Evolutionary conservation across 1,139 yeast species (phyloP).

Genomic region (Hyphopichia burtonii): DNA sequence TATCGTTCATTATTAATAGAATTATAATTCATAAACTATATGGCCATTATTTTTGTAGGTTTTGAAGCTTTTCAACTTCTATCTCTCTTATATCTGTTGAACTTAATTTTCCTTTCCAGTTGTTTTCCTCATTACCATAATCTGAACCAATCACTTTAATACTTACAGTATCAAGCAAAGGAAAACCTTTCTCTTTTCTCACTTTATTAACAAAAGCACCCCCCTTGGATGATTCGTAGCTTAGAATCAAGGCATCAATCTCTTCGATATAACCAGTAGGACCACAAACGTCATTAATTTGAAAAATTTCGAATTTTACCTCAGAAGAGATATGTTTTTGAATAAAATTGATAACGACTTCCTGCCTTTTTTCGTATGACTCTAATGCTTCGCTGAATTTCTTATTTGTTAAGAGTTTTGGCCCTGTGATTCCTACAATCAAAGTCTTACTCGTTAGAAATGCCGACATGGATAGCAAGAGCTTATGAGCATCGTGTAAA

Average conservation of each 20-base stretch:
- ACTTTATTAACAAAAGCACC: conserved; percentile 68
- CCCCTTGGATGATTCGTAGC: conserved; percentile 77
- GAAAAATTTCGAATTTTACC: conserved; percentile 39
- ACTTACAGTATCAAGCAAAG: conserved; percentile 51
- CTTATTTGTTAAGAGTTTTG: conserved; percentile 70
- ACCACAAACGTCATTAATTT: conserved; percentile 86
- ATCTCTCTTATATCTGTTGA: conserved; percentile 58
- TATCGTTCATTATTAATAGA: background rate
- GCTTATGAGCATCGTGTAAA: conserved; percentile 92
- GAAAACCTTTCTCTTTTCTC: conserved; percentile 58
- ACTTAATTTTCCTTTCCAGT: conserved; percentile 74
- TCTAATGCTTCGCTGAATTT: conserved; percentile 69
- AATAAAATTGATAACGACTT: conserved; percentile 49
- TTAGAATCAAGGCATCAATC: conserved; percentile 77
- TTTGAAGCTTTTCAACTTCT: background rate
- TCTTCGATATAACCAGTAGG: conserved; percentile 82
- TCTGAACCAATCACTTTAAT: conserved; percentile 71
- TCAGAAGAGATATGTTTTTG: conserved; percentile 38
- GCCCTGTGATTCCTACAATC: conserved; percentile 84
- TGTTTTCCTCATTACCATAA: conserved; percentile 40
- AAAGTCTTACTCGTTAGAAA: conserved; percentile 55
- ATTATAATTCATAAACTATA: background rate
- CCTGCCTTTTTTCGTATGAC: conserved; percentile 51
- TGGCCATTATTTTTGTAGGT: background rate
- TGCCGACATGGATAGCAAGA: conserved; percentile 70